Conservation (phyloP, 1,139 yeast species). For the Candida gigantensis region DNA sequence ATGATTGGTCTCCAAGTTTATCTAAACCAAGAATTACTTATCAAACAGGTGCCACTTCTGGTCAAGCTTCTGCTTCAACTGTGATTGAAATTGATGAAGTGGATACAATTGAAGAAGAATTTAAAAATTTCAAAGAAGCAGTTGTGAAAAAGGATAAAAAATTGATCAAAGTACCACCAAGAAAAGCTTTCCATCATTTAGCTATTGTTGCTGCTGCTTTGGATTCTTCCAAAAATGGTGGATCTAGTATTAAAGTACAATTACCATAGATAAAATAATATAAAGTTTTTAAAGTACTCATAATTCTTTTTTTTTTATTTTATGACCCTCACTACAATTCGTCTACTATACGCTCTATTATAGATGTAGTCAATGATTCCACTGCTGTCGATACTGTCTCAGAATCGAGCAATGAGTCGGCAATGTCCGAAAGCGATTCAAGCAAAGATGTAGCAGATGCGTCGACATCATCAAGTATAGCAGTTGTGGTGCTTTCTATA, state of each 20-base stretch:
- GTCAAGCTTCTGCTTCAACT: conserved; percentile 43
- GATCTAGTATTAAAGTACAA: conserved; percentile 57
- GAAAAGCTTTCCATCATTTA: conserved; percentile 84
- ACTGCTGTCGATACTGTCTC: neutral
- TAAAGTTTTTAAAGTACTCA: neutral
- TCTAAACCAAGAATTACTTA: conserved; percentile 46
- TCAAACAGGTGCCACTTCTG: conserved; percentile 49
- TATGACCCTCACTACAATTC: no score
- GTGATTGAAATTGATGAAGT: conserved; percentile 63
- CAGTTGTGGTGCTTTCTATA: conserved; percentile 7
- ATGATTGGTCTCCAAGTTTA: conserved; percentile 60
- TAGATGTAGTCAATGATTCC: conserved; percentile 1
- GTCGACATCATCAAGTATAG: conserved; percentile 5
- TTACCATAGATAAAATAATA: conserved; percentile 14
- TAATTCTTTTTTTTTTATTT: no score
- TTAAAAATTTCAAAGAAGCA: conserved; percentile 72
- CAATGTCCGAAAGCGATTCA: neutral
- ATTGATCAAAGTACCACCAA: conserved; percentile 61
- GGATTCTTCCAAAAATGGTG: conserved; percentile 63
- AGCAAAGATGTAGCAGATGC: conserved; percentile 2
- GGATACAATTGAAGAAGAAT: conserved; percentile 56
- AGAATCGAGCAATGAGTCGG: neutral
- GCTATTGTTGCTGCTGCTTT: conserved; percentile 86
- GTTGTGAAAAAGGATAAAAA: conserved; percentile 63
- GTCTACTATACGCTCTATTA: conserved; percentile 10